Conservation (phyloP, 331 rosid genomes). For the Quercus phellos region DNA sequence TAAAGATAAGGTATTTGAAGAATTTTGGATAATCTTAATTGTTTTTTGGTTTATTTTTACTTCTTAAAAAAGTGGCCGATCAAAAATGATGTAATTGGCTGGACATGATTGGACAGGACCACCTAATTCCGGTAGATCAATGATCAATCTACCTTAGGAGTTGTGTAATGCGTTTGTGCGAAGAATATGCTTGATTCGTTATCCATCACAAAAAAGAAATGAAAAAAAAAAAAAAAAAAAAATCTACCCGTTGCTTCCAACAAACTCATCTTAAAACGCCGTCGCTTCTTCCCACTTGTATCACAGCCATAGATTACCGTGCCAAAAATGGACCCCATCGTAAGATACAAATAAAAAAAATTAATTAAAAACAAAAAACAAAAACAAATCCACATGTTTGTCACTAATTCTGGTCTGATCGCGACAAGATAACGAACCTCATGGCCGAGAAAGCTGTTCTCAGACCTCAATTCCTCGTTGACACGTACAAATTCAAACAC, state of each 20-base stretch:
- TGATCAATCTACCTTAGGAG: background rate
- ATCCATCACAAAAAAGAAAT: no score
- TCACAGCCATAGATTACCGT: background rate
- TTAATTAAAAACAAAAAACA: no score
- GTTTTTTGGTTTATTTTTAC: no score
- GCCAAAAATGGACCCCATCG: constrained; percentile 12
- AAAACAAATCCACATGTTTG: constrained; percentile 1
- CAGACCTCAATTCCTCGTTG: background rate
- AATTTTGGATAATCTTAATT: no score
- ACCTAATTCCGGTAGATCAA: background rate
- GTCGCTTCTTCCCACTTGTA: background rate
- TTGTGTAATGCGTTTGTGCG: background rate
- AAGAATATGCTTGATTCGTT: background rate
- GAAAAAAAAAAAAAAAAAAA: no score
- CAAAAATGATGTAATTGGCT: background rate
- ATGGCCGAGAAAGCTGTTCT: constrained; percentile 31
- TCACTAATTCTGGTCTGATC: constrained; percentile 16
- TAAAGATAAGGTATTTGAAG: background rate
- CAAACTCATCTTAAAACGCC: background rate
- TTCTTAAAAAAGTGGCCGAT: no score
- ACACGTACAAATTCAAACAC: no score
- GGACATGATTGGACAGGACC: background rate
- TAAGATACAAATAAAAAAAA: constrained; percentile 7
- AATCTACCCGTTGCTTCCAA: no score
- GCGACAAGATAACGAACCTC: constrained; percentile 47